Evolutionary conservation across 2,329 filamentous ascomycete genomes (phyloP).

Genomic region (Dactylellina leptospora): DNA sequence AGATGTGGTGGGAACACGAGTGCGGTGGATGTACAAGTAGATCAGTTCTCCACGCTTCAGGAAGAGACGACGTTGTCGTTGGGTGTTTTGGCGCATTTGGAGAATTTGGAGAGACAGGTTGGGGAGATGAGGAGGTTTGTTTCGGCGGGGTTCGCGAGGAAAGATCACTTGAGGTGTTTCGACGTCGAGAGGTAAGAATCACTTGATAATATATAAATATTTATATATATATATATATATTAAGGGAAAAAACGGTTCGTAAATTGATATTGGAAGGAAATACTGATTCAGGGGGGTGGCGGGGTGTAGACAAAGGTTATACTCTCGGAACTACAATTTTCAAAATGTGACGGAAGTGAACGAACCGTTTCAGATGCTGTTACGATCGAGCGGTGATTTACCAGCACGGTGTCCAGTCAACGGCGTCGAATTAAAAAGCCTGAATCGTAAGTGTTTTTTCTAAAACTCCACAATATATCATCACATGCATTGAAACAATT

Average conservation of each 20-base stretch:
- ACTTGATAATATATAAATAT: background rate
- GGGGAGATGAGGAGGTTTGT: slow-evolving; percentile 56
- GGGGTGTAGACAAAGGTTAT: slow-evolving; percentile 53
- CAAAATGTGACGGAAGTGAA: slow-evolving; percentile 55
- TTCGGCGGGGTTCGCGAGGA: slow-evolving; percentile 51
- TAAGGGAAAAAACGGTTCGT: background rate
- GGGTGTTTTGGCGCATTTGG: slow-evolving; percentile 54
- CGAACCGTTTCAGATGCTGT: slow-evolving; percentile 54
- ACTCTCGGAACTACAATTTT: slow-evolving; percentile 54
- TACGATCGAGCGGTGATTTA: slow-evolving; percentile 49
- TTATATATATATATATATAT: background rate
- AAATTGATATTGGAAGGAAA: no score
- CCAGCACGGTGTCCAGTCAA: slow-evolving; percentile 52
- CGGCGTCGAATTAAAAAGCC: slow-evolving; percentile 53
- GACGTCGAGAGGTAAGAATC: slow-evolving; percentile 32
- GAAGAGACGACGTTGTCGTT: slow-evolving; percentile 56
- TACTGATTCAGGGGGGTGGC: no score
- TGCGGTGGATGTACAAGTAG: slow-evolving; percentile 10
- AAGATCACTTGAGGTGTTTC: slow-evolving; percentile 37
- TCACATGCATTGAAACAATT: no score
- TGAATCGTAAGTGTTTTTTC: slow-evolving; percentile 55
- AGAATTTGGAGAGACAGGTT: slow-evolving; percentile 55
- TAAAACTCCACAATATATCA: background rate
- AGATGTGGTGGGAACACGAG: background rate
- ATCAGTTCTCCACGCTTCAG: slow-evolving; percentile 54